Base-by-base conservation (phyloP, 176 grass and related monocot genomes). In the Zizania latifolia region DNA sequence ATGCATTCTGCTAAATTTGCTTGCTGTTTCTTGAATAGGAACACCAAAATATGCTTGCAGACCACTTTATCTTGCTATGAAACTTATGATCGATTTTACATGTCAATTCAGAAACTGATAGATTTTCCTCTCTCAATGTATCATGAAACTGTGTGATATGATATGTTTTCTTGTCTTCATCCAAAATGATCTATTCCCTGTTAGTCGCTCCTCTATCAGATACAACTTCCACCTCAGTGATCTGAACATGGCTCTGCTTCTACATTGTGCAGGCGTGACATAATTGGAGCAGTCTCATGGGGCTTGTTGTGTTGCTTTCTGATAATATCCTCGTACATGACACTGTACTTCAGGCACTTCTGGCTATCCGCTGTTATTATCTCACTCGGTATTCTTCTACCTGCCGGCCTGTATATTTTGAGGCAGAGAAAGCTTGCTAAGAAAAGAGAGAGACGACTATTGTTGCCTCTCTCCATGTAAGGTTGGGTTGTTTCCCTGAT, bases 381-480 rank as follows among this genome's bases (percentile, higher is more conserved):
- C 70, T 94, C 78, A 54, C 71, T 98, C 15, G 94, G 91, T 45
- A 89, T 94, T 82, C 60, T 92, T 85, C 83, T 98, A 77, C 94
- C 94, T 16, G 71, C 86, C 1, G 84, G 88, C 71, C 89, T 94
- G 32, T 90, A 92, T 65, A 87, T 98, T 86, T 90, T 86, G 78
- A 87, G 91, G 89, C 86, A 90, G 64, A 94, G 91, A 77, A 92
- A 89, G 86, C 82, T 94, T 4, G 83, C 94, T 63, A 98, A 81
- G 86, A 98, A 94, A 80, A 91, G 89, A 78, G 94, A 98, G 82
- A 87, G 89, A 87, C 94, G 86, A 78, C 62, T 94, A 55, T 84
- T 94, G 82, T 77, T 98, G 71, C 94, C 94, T 81, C 81, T 98
- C 55, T 98, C 94, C 24, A 92, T 94, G 94, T 98, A 88, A 94